These are phyloP conservation scores for Pythium phragmitis DNA, from an alignment of 352 stramenopile genomes.

Conservation along the genomic window DNA sequence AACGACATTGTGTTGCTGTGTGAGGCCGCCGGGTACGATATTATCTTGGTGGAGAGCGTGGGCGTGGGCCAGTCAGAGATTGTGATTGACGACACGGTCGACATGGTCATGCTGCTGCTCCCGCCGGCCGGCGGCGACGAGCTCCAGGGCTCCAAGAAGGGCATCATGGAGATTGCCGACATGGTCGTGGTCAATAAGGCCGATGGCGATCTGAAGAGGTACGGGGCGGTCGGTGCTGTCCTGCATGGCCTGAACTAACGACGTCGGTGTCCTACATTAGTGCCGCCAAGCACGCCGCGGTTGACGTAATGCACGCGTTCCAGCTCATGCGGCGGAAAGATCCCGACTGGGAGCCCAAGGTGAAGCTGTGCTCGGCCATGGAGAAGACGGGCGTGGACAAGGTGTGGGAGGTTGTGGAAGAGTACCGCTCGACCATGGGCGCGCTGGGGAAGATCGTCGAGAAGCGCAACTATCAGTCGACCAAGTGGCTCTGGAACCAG, in stretches of 20 bases:
- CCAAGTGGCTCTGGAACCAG: constrained; percentile 84
- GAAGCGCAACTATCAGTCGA: constrained; percentile 70
- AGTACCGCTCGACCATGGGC: constrained; percentile 62
- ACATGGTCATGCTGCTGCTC: constrained; percentile 96
- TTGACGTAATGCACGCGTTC: constrained; percentile 82
- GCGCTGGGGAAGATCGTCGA: constrained; percentile 59
- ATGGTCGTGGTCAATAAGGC: constrained; percentile 98
- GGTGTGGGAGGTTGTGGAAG: constrained; percentile 62
- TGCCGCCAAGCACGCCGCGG: constrained; percentile 64
- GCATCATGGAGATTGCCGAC: constrained; percentile 98
- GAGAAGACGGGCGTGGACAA: constrained; percentile 72
- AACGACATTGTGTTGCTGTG: constrained; percentile 95
- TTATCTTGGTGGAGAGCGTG: constrained; percentile 97
- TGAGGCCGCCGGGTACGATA: constrained; percentile 92
- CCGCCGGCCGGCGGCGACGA: constrained; percentile 95
- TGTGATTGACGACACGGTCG: constrained; percentile 94
- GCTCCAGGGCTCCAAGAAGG: constrained; percentile 98
- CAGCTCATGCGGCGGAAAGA: constrained; percentile 83
- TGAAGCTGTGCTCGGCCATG: constrained; percentile 70
- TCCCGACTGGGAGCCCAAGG: constrained; percentile 76
- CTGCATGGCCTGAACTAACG: background rate
- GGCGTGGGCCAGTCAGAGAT: constrained; percentile 97
- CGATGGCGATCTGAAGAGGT: constrained; percentile 86
- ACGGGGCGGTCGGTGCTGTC: constrained; percentile 1
- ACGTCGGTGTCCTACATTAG: constrained; percentile 21